phyloP scores from a whole-genome alignment of 1,139 yeast species.

The Diutina siamensis region DNA sequence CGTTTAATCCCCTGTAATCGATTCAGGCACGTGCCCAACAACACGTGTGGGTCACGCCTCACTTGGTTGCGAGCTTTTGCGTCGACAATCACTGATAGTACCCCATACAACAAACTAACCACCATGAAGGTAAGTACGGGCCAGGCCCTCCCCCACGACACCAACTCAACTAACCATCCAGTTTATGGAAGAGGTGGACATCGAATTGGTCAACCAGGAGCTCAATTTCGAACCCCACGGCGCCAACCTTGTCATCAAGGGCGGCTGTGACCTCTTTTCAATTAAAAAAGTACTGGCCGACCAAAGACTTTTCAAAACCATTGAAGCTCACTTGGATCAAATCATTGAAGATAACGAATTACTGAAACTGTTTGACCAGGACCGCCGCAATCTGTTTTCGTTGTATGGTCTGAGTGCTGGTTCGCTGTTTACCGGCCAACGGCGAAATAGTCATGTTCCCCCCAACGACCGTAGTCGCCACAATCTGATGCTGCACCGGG shows the following conservation, averaged over 20 bases:
- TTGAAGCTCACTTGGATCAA: slow-evolving; percentile 71
- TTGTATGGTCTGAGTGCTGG: slow-evolving; percentile 10
- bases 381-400: slow-evolving; percentile 25
- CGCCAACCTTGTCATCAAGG: slow-evolving; percentile 58
- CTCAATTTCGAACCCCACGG: slow-evolving; percentile 82
- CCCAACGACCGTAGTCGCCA: not conserved
- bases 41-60: not conserved
- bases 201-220: slow-evolving; percentile 79
- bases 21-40: not conserved
- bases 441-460: not conserved
- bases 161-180: slow-evolving; percentile 13
- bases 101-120: not conserved
- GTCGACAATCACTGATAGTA: not conserved
- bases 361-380: slow-evolving; percentile 31
- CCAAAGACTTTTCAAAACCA: slow-evolving; percentile 73
- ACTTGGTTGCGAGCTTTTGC: not conserved
- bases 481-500: slow-evolving; percentile 2
- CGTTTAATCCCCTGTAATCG: not conserved
- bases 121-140: not conserved
- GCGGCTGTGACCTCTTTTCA: slow-evolving; percentile 91
- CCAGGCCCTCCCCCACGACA: no score
- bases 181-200: slow-evolving; percentile 88
- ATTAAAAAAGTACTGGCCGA: slow-evolving; percentile 91
- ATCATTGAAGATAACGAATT: slow-evolving; percentile 45
- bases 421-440: not conserved